Conservation (phyloP, 805 yeast species). For the Candida montana region DNA sequence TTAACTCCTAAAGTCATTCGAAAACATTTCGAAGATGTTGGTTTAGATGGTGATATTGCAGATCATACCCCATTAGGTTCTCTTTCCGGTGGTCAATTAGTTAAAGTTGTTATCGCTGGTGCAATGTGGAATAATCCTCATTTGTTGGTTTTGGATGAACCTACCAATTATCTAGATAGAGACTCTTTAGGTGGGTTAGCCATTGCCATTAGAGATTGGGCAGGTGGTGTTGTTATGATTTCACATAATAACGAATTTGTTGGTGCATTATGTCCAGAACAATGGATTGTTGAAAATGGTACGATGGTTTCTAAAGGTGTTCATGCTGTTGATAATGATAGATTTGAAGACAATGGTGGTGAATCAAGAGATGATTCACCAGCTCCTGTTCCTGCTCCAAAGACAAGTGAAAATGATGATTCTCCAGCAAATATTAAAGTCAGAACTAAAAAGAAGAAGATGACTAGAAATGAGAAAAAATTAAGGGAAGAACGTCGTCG, state of each 20-base stretch:
- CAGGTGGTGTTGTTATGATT: constrained; percentile 97
- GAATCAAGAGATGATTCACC: constrained; percentile 45
- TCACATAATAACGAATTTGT: constrained; percentile 96
- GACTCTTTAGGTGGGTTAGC: constrained; percentile 98
- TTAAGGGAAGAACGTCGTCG: constrained; percentile 89
- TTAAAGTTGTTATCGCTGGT: constrained; percentile 97
- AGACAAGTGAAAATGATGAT: constrained; percentile 62
- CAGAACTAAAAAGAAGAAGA: constrained; percentile 87
- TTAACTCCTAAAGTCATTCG: constrained; percentile 87
- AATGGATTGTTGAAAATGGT: constrained; percentile 96
- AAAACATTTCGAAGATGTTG: constrained; percentile 95
- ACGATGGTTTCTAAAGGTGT: constrained; percentile 79
- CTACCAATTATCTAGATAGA: constrained; percentile 96
- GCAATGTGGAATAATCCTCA: constrained; percentile 99
- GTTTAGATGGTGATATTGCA: constrained; percentile 96
- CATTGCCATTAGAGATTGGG: constrained; percentile 95
- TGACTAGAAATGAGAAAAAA: constrained; percentile 96
- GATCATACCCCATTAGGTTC: constrained; percentile 98
- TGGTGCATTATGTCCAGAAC: constrained; percentile 97
- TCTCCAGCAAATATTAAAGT: constrained; percentile 96
- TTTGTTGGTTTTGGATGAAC: constrained; percentile 92
- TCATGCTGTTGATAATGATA: constrained; percentile 63
- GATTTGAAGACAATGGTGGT: constrained; percentile 74
- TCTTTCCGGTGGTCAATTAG: constrained; percentile 96
- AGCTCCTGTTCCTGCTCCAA: constrained; percentile 33